Evolutionary conservation across 768 basidiomycete genomes (phyloP).

Genomic region (Hygrocybe punicea): DNA sequence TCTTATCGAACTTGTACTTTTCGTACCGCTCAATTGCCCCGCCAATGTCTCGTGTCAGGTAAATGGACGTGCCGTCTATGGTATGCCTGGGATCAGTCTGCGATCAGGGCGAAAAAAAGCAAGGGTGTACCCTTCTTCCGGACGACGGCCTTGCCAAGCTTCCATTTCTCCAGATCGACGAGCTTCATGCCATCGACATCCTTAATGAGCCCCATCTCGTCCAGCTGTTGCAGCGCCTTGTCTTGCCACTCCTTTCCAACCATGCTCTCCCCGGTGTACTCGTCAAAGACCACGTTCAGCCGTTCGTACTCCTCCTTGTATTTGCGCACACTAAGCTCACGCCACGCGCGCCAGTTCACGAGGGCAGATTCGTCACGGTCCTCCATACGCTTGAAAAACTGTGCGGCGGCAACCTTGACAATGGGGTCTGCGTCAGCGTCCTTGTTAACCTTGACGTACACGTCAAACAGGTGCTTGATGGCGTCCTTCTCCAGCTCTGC

Average conservation of each 20-base stretch:
- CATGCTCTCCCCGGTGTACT: conserved; percentile 87
- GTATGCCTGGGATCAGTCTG: not conserved
- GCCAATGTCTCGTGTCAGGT: conserved; percentile 92
- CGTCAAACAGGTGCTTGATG: conserved; percentile 90
- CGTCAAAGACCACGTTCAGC: conserved; percentile 87
- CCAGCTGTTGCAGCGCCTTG: conserved; percentile 62
- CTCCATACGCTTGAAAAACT: conserved; percentile 94
- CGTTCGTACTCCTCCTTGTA: conserved; percentile 85
- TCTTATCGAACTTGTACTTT: conserved; percentile 80
- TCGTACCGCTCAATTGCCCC: conserved; percentile 91
- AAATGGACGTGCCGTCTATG: conserved; percentile 88
- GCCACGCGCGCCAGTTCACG: conserved; percentile 89
- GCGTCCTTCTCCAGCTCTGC: conserved; percentile 81
- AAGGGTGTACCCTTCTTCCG: conserved; percentile 65
- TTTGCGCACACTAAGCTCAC: conserved; percentile 84
- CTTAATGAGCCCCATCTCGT: conserved; percentile 70
- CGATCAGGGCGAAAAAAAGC: not conserved
- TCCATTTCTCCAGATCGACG: conserved; percentile 84
- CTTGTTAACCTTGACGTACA: conserved; percentile 92
- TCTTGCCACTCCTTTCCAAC: conserved; percentile 73
- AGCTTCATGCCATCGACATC: conserved; percentile 80
- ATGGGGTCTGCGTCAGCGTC: conserved; percentile 71
- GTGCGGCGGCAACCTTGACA: conserved; percentile 73
- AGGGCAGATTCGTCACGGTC: conserved; percentile 84
- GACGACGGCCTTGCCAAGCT: conserved; percentile 86